Evolutionary conservation across 1,139 yeast genomes (phyloP), one percentile per base, ranked within the genome.

Genomic region (Zygoascus hellenicus): DNA sequence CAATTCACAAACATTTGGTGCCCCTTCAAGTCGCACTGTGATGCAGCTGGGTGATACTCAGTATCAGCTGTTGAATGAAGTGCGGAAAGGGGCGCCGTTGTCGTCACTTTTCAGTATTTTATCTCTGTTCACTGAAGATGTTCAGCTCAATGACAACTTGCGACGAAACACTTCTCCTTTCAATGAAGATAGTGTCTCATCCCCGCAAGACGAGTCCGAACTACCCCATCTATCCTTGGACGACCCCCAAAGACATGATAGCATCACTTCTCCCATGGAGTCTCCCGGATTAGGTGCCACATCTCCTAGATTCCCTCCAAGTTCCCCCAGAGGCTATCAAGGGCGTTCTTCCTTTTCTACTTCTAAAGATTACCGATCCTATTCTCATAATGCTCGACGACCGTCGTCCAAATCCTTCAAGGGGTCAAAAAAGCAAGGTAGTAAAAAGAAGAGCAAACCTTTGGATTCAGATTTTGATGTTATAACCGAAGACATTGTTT

Each of bases 81-180:
- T 90, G 38, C 85, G 85, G 58, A 78, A 87, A 39, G 97, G 97
- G 0, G 72, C 75, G 11, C 95, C 97, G 0, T 69, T 92, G 29
- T 83, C 96, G 0, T 87, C 97, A 0, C 69, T 92, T 50, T 79
- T 88, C 42, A 80, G 88, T 42, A 86, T 94, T 1, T 68, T 92
- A 48, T 85, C 89, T 30, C 70, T 92, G 31, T 76, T 83, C 56
- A 78, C 85, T 0, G 75, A 72, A 34, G 70, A 65, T 38, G 50
- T 59, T 10, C 55, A 58, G 38, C 31, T 53, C 31, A 47, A 48
- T 35, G 55, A 52, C n/a, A 47, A 51, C 43, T 39, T 53, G 19
- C 32, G 52, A 11, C 39, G 43, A 3, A 14, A 26, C 14, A 16
- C 38, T 6, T 42, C 48, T n/a, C 43, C 43, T 30, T 42, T 51